A percentile compares a stretch with the other conserved stretches of the same genome.
Conservation (phyloP, 2,329 filamentous ascomycete genomes). For the Aspergillus versicolor region DNA sequence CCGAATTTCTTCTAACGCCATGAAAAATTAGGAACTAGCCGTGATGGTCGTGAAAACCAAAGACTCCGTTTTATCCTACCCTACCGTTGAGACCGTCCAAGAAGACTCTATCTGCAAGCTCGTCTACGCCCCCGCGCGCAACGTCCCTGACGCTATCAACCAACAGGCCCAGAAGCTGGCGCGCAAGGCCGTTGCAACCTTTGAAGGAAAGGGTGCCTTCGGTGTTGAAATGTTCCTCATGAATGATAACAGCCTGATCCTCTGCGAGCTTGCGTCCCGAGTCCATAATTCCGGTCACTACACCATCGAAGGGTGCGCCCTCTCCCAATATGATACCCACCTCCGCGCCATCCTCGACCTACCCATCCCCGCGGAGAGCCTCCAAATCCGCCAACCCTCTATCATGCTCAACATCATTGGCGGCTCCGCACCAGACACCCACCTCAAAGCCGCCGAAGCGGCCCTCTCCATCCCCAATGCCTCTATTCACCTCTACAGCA, state of each 20-base stretch:
- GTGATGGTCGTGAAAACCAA: conserved; percentile 94
- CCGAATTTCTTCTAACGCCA: conserved; percentile 12
- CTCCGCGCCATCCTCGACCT: conserved; percentile 76
- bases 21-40: conserved; percentile 64
- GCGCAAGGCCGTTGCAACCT: conserved; percentile 71
- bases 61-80: conserved; percentile 72
- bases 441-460: conserved; percentile 59
- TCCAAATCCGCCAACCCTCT: conserved; percentile 47
- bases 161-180: conserved; percentile 73
- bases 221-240: conserved; percentile 95
- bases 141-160: conserved; percentile 61
- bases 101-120: conserved; percentile 95
- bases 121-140: conserved; percentile 79
- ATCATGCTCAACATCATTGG: conserved; percentile 59
- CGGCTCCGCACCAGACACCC: conserved; percentile 57
- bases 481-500: conserved; percentile 85
- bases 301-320: conserved; percentile 85
- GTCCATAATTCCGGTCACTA: conserved; percentile 93
- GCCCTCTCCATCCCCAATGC: conserved; percentile 60
- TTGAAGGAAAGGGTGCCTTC: conserved; percentile 89
- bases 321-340: conserved; percentile 91
- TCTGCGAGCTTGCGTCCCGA: conserved; percentile 85
- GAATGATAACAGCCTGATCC: conserved; percentile 66
- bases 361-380: conserved; percentile 56
- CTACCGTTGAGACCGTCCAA: conserved; percentile 90